Base-by-base conservation (phyloP, 352 stramenopile species). In the Blastocystis hominis region DNA sequence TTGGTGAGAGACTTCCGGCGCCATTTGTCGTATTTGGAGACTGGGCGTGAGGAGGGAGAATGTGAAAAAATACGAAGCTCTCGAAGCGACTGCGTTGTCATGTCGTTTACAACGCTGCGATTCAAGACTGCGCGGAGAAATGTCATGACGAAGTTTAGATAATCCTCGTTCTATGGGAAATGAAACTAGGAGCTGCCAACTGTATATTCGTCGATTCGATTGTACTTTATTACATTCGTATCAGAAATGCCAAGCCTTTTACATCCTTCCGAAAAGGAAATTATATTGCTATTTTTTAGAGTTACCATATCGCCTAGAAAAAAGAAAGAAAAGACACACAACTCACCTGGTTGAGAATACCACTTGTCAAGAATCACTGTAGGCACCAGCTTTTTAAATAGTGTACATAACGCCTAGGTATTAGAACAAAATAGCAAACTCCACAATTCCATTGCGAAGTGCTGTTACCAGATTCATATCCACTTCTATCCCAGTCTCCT, bases 1-100 rank as follows among this genome's bases (percentile, higher is more conserved):
- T 72, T 72, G n/a, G 40, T 80, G 6, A 47, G 46, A 13, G 50
- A 38, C 13, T 42, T 40, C 20, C 70, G 30, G 36, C 44, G 50
- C 17, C 42, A 80, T 40, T 80, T 54, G n/a, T 80, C 70, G 55
- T 80, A 80, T 34, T 80, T 80, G n/a, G 70, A 59, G 30, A 80
- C 70, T 78, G 38, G 34, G 34, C 38, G 44, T n/a, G n/a, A n/a
- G 61, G 20, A 78, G 24, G 6, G 5, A 59, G 34, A 62, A 30
- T 42, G 24, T 36, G 20, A 34, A 64, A n/a, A 15, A 38, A 20
- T 15, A 80, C 70, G 36, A 3, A 80, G 46, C 15, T 40, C 50
- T 44, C 70, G 70, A 59, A 80, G 55, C 30, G 50, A 66, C n/a
- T 80, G 70, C 17, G 55, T 80, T 36, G 70, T 64, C 7, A 38